A percentile compares a stretch with the other conserved stretches of the same genome.
Evolutionary conservation across 208 protist species (phyloP).

Genomic region (Acanthamoeba triangularis): DNA sequence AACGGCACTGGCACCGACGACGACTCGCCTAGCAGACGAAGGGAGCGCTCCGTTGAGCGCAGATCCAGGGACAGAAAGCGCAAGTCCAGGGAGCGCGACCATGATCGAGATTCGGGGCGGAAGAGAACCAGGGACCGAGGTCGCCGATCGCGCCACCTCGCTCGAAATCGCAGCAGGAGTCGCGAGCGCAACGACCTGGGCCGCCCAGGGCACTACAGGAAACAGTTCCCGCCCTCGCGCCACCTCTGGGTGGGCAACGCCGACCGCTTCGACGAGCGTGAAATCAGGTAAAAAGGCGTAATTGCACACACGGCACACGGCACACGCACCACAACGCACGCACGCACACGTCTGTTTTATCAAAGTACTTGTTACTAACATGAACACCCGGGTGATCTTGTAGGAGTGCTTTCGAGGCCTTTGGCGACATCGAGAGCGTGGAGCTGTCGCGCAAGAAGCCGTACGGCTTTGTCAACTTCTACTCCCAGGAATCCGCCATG

Average conservation of each 20-base stretch:
- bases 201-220: not conserved
- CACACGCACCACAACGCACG: too few relatives aligned
- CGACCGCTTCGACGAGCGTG: not conserved
- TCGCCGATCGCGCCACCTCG: not conserved
- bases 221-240: constrained; percentile 1
- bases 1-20: not conserved
- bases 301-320: too few relatives aligned
- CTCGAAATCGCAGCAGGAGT: not conserved
- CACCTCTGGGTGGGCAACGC: constrained; percentile 23
- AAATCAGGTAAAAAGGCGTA: not conserved
- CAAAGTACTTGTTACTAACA: too few relatives aligned
- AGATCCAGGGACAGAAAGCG: not conserved
- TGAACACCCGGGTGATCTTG: too few relatives aligned
- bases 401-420: not conserved
- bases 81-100: not conserved
- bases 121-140: not conserved
- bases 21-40: not conserved
- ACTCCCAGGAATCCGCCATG: not conserved
- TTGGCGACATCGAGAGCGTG: not conserved
- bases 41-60: not conserved
- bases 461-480: constrained; percentile 34
- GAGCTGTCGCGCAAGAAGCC: not conserved
- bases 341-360: too few relatives aligned
- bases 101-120: too few relatives aligned
- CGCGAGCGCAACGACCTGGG: not conserved